These are phyloP conservation scores for Rutstroemia sydowiana DNA, from an alignment of 2,329 filamentous ascomycete species.

Conservation along the genomic window DNA sequence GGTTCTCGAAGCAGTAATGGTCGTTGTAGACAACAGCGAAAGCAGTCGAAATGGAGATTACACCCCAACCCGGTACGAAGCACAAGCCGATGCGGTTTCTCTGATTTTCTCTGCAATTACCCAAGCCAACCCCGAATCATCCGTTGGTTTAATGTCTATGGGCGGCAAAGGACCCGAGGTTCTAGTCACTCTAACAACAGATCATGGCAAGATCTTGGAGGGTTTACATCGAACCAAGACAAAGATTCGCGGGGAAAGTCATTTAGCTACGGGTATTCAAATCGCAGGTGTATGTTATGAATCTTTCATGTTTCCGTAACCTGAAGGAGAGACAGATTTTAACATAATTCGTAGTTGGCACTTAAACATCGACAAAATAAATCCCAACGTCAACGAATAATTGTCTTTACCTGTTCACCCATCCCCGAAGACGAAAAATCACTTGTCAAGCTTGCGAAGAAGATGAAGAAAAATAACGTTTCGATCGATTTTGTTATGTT, in stretches of 20 bases:
- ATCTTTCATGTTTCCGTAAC: not conserved
- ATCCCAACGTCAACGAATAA: slow-evolving; percentile 90
- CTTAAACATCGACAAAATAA: slow-evolving; percentile 98
- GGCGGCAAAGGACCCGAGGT: slow-evolving; percentile 96
- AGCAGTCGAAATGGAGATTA: slow-evolving; percentile 93
- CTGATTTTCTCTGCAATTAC: slow-evolving; percentile 95
- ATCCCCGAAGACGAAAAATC: slow-evolving; percentile 85
- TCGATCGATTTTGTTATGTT: slow-evolving; percentile 93
- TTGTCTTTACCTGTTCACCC: slow-evolving; percentile 93
- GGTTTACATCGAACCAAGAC: slow-evolving; percentile 81
- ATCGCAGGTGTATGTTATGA: slow-evolving; percentile 71
- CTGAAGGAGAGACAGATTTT: not conserved
- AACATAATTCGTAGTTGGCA: slow-evolving; percentile 58
- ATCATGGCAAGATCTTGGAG: slow-evolving; percentile 91
- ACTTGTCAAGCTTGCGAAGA: slow-evolving; percentile 83
- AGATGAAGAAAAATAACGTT: slow-evolving; percentile 97
- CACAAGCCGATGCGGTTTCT: slow-evolving; percentile 90
- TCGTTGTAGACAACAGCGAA: slow-evolving; percentile 99
- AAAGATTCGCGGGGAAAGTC: slow-evolving; percentile 83
- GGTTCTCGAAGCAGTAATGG: slow-evolving; percentile 98
- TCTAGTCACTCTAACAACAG: slow-evolving; percentile 89
- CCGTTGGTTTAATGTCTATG: slow-evolving; percentile 98
- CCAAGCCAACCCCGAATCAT: slow-evolving; percentile 90
- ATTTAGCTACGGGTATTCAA: slow-evolving; percentile 90
- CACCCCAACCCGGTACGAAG: slow-evolving; percentile 89